Percentiles rank a stretch among this genome's conserved stretches.
Conservation (phyloP, 2,329 filamentous ascomycete genomes). For the Lecanicillium sp. region DNA sequence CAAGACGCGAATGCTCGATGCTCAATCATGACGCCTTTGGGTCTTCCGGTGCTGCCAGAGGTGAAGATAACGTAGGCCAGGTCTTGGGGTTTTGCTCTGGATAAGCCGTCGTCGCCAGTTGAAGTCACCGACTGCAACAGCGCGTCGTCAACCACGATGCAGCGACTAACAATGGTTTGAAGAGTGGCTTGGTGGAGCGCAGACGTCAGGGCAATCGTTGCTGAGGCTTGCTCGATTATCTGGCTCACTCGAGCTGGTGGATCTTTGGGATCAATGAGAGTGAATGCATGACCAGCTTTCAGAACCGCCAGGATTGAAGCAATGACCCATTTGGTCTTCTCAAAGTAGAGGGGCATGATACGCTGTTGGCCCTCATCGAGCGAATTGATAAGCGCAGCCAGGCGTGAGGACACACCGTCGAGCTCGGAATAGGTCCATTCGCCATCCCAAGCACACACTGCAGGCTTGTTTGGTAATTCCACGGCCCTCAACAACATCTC, state of each 20-base stretch:
- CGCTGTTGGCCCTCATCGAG: neutral
- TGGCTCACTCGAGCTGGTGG: neutral
- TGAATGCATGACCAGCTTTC: neutral
- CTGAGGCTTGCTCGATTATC: neutral
- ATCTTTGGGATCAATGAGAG: neutral
- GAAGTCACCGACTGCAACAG: neutral
- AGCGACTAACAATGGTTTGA: too few species aligned
- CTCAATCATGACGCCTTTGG: constrained; percentile 21
- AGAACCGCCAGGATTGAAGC: neutral
- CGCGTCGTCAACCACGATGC: neutral
- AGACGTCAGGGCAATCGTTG: neutral
- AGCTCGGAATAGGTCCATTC: constrained; percentile 17
- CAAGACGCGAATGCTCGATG: constrained; percentile 16
- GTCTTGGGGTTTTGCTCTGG: neutral
- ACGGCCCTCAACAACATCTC: too few species aligned
- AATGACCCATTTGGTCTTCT: neutral
- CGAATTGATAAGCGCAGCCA: constrained; percentile 9
- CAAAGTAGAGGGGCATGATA: constrained; percentile 16
- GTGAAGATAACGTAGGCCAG: constrained; percentile 19
- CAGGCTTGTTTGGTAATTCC: neutral
- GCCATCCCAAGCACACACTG: neutral
- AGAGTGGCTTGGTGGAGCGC: neutral
- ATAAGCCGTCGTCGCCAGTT: neutral
- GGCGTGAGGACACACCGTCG: constrained; percentile 3
- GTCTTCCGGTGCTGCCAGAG: constrained; percentile 10